Evolutionary conservation across 768 basidiomycete genomes (phyloP).

Genomic region (Lyophyllum shimeji): DNA sequence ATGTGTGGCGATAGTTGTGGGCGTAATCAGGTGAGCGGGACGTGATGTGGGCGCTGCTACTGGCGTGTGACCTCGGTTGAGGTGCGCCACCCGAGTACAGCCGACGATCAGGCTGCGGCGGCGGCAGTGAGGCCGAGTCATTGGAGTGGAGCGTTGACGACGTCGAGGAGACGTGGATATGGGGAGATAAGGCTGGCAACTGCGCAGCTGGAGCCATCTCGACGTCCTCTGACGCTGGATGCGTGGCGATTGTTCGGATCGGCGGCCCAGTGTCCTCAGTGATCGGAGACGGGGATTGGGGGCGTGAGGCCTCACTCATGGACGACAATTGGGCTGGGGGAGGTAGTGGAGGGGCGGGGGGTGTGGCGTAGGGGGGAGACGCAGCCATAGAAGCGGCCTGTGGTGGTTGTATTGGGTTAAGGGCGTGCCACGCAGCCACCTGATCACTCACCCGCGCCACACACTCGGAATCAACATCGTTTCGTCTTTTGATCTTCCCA

Average conservation of each 20-base stretch:
- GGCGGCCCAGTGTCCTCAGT: not conserved
- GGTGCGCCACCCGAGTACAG: conserved; percentile 10
- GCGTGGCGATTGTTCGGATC: not conserved
- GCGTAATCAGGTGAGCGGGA: not conserved
- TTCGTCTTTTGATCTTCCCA: not conserved
- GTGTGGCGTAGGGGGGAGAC: not conserved
- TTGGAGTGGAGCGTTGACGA: not conserved
- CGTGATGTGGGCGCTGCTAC: not conserved
- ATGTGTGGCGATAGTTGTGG: not conserved
- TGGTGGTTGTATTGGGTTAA: not conserved
- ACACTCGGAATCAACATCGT: not conserved
- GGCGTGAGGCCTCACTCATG: not conserved
- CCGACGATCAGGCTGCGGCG: not conserved
- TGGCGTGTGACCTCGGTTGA: not conserved
- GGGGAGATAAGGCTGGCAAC: not conserved
- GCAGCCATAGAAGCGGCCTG: not conserved
- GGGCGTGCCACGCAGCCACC: not conserved
- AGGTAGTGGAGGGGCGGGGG: not conserved
- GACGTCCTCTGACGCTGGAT: not conserved
- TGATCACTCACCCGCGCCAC: not conserved
- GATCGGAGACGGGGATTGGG: not conserved
- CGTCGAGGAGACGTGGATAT: not conserved
- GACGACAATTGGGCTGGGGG: not conserved
- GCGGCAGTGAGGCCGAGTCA: not conserved
- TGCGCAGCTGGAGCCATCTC: not conserved